Conservation (phyloP, 2,329 filamentous ascomycete genomes). For the Monosporascus cannonballus region DNA sequence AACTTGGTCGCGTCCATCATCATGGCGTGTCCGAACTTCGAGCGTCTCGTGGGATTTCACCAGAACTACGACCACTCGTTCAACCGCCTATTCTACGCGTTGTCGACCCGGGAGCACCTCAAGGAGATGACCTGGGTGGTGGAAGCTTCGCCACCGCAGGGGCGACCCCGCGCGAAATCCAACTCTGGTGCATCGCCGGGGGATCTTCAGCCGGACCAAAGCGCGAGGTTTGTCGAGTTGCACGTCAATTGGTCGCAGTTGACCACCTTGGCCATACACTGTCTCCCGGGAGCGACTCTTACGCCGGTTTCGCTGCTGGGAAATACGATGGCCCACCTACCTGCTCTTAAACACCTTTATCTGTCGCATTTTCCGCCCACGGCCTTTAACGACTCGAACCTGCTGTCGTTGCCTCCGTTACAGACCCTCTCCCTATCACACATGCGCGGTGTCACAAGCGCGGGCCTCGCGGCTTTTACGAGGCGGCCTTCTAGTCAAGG, state of each 20-base stretch:
- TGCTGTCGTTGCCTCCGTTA: slow-evolving; percentile 49
- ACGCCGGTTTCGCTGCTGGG: slow-evolving; percentile 47
- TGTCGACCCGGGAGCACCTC: slow-evolving; percentile 50
- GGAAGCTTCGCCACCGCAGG: slow-evolving; percentile 32
- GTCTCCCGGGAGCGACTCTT: slow-evolving; percentile 47
- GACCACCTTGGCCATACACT: slow-evolving; percentile 52
- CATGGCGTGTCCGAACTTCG: slow-evolving; percentile 60
- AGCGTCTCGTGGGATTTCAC: slow-evolving; percentile 49
- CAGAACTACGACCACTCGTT: slow-evolving; percentile 50
- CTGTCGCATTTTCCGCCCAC: slow-evolving; percentile 49
- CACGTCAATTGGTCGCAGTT: slow-evolving; percentile 52
- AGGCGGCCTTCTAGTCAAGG: slow-evolving; percentile 39
- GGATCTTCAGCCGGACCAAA: slow-evolving; percentile 36
- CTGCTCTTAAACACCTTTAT: slow-evolving; percentile 52
- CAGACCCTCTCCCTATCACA: slow-evolving; percentile 49
- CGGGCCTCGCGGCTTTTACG: slow-evolving; percentile 51
- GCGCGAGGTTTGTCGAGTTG: slow-evolving; percentile 39
- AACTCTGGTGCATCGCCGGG: slow-evolving; percentile 24
- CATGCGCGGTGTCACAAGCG: slow-evolving; percentile 49
- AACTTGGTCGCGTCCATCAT: slow-evolving; percentile 54
- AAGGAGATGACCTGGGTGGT: slow-evolving; percentile 56
- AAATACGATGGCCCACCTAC: slow-evolving; percentile 43
- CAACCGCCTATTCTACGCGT: slow-evolving; percentile 50
- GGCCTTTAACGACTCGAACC: slow-evolving; percentile 51
- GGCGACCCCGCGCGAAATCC: slow-evolving; percentile 26